A percentile compares a stretch with the other conserved stretches of the same genome.
Evolutionary conservation across 495 filamentous ascomycete species (phyloP).

Genomic region (Podospora conica): DNA sequence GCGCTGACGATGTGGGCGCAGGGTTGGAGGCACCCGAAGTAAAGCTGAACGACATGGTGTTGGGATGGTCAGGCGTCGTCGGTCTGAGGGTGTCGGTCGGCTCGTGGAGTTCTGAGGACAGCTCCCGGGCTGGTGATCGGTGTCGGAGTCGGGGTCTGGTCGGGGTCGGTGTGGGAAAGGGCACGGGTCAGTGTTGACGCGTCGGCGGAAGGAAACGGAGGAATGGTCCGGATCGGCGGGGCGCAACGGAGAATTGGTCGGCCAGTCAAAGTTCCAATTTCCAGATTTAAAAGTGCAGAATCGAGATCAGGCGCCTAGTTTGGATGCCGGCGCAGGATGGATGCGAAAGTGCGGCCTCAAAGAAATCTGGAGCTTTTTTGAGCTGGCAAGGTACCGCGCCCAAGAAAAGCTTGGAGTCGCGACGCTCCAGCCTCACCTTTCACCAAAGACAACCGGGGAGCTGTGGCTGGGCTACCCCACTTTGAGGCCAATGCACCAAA

Average conservation of each 20-base stretch:
- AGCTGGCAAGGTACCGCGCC: slow-evolving; percentile 22
- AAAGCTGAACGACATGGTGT: slow-evolving; percentile 33
- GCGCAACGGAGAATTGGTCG: background rate
- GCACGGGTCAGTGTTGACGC: background rate
- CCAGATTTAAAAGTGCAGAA: background rate
- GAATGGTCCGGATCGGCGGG: background rate
- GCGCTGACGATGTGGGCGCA: slow-evolving; percentile 35
- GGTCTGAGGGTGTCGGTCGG: background rate
- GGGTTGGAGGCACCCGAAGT: slow-evolving; percentile 33
- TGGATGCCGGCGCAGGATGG: background rate
- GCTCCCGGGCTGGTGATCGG: background rate
- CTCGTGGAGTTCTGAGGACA: background rate
- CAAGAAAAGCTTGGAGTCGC: slow-evolving; percentile 8
- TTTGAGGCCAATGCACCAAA: background rate
- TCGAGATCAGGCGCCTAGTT: background rate
- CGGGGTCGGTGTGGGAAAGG: background rate
- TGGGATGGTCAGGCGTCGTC: background rate
- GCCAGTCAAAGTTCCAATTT: background rate
- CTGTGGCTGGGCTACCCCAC: background rate
- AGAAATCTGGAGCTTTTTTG: slow-evolving; percentile 17
- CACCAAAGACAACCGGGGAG: background rate
- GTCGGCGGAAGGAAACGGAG: background rate
- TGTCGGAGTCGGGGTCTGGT: no score
- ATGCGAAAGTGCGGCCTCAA: background rate
- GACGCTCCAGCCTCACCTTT: slow-evolving; percentile 15